These are phyloP conservation scores for Erysimum cheiri DNA, from an alignment of 441 rosid genomes.

Conservation along the genomic window DNA sequence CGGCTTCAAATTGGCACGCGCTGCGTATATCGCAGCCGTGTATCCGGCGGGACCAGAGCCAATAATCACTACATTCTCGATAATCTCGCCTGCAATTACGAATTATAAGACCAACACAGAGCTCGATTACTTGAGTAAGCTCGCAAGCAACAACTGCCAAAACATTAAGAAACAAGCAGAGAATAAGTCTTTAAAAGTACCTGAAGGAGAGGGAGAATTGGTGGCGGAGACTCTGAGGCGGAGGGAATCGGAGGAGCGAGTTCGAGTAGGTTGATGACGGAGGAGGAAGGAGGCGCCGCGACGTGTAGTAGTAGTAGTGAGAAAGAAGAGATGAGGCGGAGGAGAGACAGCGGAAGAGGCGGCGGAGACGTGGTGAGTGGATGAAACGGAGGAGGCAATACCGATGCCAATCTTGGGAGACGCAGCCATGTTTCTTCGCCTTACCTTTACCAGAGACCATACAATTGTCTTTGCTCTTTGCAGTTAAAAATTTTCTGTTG, in stretches of 20 bases:
- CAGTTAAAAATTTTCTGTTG: constrained; percentile 25
- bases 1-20: constrained; percentile 97
- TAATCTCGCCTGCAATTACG: constrained; percentile 63
- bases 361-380: constrained; percentile 48
- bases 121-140: constrained; percentile 21
- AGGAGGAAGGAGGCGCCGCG: constrained; percentile 43
- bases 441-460: constrained; percentile 53
- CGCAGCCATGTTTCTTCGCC: constrained; percentile 48
- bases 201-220: constrained; percentile 51
- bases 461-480: constrained; percentile 36
- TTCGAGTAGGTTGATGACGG: constrained; percentile 47
- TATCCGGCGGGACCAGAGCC: constrained; percentile 99
- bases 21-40: constrained; percentile 96
- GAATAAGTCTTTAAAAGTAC: constrained; percentile 37
- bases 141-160: constrained; percentile 6
- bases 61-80: constrained; percentile 88
- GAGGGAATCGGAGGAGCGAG: constrained; percentile 46
- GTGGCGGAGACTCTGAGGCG: constrained; percentile 71
- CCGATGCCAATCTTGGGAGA: constrained; percentile 65
- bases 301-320: constrained; percentile 39
- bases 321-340: constrained; percentile 49
- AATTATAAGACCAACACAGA: neutral
- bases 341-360: constrained; percentile 49
- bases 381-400: constrained; percentile 48
- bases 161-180: neutral